Percentiles rank a stretch among this genome's conserved stretches.
phyloP scores from a whole-genome alignment of 148 eudicot genomes.

The Pouteria glomerata region DNA sequence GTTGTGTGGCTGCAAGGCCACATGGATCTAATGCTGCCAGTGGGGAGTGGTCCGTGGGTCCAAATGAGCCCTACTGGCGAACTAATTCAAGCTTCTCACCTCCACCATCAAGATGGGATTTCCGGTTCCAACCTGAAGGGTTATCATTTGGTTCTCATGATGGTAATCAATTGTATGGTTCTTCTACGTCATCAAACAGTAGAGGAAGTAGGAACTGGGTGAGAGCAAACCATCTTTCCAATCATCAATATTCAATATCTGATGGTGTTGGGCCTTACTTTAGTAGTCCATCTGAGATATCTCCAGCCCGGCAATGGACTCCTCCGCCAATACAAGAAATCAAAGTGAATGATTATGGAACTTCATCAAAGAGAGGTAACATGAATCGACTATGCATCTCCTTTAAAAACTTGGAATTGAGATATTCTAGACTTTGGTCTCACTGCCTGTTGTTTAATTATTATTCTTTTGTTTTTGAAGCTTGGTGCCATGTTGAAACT shows the following conservation, averaged over 20 bases:
- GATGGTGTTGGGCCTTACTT: slow-evolving; percentile 60
- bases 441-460: not conserved
- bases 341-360: slow-evolving; percentile 54
- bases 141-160: slow-evolving; percentile 76
- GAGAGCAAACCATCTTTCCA: slow-evolving; percentile 53
- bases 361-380: slow-evolving; percentile 62
- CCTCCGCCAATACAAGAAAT: slow-evolving; percentile 77
- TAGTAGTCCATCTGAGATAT: slow-evolving; percentile 79
- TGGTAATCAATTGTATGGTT: slow-evolving; percentile 67
- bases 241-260: slow-evolving; percentile 50
- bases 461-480: not conserved
- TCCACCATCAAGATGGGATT: slow-evolving; percentile 82
- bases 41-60: slow-evolving; percentile 82
- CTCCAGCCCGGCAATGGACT: slow-evolving; percentile 71
- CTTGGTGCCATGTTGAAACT: not conserved
- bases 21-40: slow-evolving; percentile 82
- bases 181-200: slow-evolving; percentile 80
- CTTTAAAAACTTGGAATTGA: not conserved
- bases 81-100: slow-evolving; percentile 94
- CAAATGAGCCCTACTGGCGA: slow-evolving; percentile 91
- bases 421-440: not conserved
- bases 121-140: slow-evolving; percentile 64
- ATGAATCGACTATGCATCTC: not conserved
- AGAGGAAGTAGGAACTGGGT: slow-evolving; percentile 85
- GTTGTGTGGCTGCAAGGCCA: slow-evolving; percentile 99